Conservation (phyloP, 805 yeast species). For the Hanseniaspora mollemarum region DNA sequence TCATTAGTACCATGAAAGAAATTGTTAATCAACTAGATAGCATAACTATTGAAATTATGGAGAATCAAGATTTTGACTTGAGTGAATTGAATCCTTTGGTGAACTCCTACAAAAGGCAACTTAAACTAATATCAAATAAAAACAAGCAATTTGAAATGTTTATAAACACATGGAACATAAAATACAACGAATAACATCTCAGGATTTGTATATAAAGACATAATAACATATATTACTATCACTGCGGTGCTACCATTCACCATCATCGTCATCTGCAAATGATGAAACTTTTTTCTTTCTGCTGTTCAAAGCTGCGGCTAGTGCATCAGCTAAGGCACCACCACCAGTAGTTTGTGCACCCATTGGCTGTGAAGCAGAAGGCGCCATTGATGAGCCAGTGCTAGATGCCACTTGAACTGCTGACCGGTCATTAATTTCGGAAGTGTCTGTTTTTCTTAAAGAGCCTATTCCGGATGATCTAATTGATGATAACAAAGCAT, state of each 20-base stretch:
- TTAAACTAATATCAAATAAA: conserved; percentile 7
- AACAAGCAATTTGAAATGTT: conserved; percentile 21
- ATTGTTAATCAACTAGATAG: conserved; percentile 3
- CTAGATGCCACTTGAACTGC: conserved; percentile 51
- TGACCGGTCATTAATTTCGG: conserved; percentile 70
- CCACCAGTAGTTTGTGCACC: conserved; percentile 36
- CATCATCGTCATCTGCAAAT: conserved; percentile 73
- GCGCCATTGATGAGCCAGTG: neutral
- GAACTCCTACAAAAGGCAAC: neutral
- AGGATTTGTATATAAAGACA: neutral
- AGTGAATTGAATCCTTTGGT: neutral
- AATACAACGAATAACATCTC: conserved; percentile 21
- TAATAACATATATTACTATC: neutral
- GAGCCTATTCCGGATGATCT: conserved; percentile 64
- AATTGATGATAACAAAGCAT: conserved; percentile 77
- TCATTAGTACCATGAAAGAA: neutral
- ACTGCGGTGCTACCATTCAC: conserved; percentile 46
- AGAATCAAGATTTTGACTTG: conserved; percentile 7
- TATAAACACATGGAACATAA: conserved; percentile 29
- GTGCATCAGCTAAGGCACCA: conserved; percentile 69
- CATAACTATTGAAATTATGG: conserved; percentile 5
- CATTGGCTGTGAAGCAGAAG: neutral
- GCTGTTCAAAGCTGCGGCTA: conserved; percentile 72
- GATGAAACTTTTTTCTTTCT: conserved; percentile 73
- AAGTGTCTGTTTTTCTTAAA: conserved; percentile 67